Percentiles rank a stretch among this genome's conserved stretches.
Conservation (phyloP, 2,329 filamentous ascomycete genomes). For the Emericellopsis cladophorae region DNA sequence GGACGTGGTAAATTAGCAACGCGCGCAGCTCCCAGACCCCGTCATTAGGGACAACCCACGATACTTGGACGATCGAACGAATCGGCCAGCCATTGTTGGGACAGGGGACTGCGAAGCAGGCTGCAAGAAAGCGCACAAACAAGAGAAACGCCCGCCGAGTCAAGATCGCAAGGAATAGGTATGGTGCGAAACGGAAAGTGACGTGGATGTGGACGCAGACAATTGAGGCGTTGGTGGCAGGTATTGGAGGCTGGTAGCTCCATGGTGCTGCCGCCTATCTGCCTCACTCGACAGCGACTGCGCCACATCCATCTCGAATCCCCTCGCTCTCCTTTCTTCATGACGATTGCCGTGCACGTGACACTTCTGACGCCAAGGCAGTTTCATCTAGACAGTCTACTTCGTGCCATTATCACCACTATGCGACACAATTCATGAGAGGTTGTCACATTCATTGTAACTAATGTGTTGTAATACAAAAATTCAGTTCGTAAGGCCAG, state of each 20-base stretch:
- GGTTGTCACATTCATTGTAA: too few species aligned
- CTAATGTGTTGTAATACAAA: not conserved
- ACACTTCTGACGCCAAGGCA: too few species aligned
- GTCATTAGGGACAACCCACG: constrained; percentile 32
- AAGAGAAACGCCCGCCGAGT: not conserved
- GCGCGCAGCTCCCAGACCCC: constrained; percentile 4
- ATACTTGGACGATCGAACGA: constrained; percentile 57
- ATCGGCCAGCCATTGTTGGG: constrained; percentile 45
- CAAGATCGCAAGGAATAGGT: too few species aligned
- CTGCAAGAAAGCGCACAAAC: not conserved
- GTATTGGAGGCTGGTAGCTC: not conserved
- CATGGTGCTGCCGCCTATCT: too few species aligned
- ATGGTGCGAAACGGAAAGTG: not conserved
- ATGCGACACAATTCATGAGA: too few species aligned
- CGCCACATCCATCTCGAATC: too few species aligned
- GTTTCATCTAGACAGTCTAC: too few species aligned
- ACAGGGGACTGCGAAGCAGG: not conserved
- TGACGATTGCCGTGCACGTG: too few species aligned
- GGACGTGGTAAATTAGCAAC: constrained; percentile 13
- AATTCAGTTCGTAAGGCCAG: not conserved
- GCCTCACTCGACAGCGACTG: too few species aligned
- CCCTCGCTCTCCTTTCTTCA: too few species aligned
- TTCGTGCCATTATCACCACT: too few species aligned
- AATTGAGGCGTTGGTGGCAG: not conserved
- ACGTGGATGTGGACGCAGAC: not conserved